Evolutionary conservation across 768 basidiomycete genomes (phyloP), one percentile per base, ranked within the genome.

Genomic region (Gyrodon lividus): DNA sequence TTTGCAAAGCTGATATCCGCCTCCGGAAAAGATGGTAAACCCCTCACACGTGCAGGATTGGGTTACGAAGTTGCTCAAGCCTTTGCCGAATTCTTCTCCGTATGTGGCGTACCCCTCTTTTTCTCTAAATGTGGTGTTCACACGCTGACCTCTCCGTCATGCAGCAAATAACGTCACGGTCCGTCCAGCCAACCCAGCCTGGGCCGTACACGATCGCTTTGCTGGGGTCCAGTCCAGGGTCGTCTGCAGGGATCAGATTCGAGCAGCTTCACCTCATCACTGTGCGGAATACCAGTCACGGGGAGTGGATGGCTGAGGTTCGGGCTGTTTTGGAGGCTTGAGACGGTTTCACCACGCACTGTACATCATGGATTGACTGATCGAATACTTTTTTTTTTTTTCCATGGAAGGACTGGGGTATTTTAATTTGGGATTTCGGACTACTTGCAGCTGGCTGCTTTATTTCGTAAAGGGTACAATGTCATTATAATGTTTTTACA

Each of bases 11-110:
- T 46, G 10, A 59, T 66, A 31, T 62, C 65, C 24, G 60, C 62
- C 30, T 51, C 60, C 30, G 62, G 57, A 31, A 43, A 23, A 16
- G 55, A 58, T 4, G 50, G 56, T 3, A 60, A 54, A 33, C 49
- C 56, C 4, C 33, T 67, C 20, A 62, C 55, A 34, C 64, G 62
- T 20, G 60, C 56, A 23, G 53, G 47, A 51, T 54, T 66, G 46
- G 64, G 64, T 44, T 62, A 64, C 9, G 63, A 66, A 20, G 65
- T 62, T 28, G 57, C 64, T 40, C 57, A 65, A 39, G 65, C 64
- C 8, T 66, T 66, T 56, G 62, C 65, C 46, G 65, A 65, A 23
- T 62, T 66, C n/a, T 56, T 67, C 51, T 62, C 55, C 33, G 64
- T 66, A 58, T 46, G 65, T 60, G 9, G 9, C 33, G 24, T 17